These are phyloP conservation scores for Usnea hakonensis DNA, from an alignment of 495 filamentous ascomycete genomes.

Conservation along the genomic window DNA sequence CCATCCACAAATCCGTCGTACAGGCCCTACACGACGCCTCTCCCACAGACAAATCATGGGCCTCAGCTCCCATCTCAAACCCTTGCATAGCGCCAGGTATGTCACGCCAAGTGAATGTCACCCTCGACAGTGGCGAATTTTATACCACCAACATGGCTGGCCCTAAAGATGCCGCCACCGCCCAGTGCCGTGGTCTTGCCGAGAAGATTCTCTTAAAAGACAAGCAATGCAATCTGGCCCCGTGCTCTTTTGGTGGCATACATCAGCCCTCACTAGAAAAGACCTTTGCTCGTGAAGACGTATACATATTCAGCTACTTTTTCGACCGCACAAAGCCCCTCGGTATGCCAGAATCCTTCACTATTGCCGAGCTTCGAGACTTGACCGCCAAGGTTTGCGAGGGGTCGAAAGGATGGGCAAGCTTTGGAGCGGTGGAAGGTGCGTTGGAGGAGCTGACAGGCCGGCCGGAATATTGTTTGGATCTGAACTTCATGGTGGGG, in stretches of 20 bases:
- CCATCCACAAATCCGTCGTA: conserved; percentile 67
- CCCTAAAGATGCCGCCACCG: conserved; percentile 58
- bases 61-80: conserved; percentile 61
- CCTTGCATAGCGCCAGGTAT: conserved; percentile 84
- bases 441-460: conserved; percentile 65
- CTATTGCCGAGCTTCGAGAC: conserved; percentile 75
- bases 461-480: conserved; percentile 84
- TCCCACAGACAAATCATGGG: conserved; percentile 46
- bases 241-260: conserved; percentile 95
- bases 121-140: conserved; percentile 48
- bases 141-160: conserved; percentile 70
- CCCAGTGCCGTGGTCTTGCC: conserved; percentile 81
- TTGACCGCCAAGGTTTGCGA: conserved; percentile 77
- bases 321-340: conserved; percentile 85
- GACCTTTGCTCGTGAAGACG: conserved; percentile 85
- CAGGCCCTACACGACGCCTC: conserved; percentile 37
- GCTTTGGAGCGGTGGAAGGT: conserved; percentile 63
- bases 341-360: conserved; percentile 94
- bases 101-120: conserved; percentile 58
- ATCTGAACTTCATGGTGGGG: conserved; percentile 90
- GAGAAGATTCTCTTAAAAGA: conserved; percentile 90
- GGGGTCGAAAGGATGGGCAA: conserved; percentile 67
- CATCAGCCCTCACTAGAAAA: conserved; percentile 89
- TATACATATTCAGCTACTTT: conserved; percentile 97
- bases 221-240: conserved; percentile 67